A percentile compares a stretch with the other conserved stretches of the same genome.
These are phyloP conservation scores for Colletotrichum camelliae DNA, from an alignment of 2,329 filamentous ascomycete genomes.

Conservation along the genomic window DNA sequence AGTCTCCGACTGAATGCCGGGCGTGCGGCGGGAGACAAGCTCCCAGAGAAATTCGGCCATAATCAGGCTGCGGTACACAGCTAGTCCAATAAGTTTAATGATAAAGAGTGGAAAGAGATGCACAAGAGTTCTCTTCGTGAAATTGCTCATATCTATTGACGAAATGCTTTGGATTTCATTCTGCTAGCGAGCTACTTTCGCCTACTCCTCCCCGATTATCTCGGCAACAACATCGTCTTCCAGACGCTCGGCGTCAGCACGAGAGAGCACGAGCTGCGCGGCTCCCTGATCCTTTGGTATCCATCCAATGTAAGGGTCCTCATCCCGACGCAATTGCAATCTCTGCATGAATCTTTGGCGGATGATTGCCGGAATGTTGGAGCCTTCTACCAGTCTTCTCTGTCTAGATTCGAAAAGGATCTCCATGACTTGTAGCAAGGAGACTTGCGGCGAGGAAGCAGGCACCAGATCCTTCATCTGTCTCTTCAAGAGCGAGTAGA, in stretches of 20 bases:
- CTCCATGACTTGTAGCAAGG: background rate
- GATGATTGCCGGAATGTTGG: background rate
- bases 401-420: background rate
- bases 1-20: no score
- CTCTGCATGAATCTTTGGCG: background rate
- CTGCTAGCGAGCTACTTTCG: background rate
- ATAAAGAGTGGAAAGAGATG: no score
- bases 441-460: background rate
- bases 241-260: background rate
- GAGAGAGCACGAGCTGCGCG: background rate
- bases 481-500: background rate
- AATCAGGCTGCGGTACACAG: no score
- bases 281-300: background rate
- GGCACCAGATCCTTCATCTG: background rate
- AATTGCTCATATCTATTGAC: no score
- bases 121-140: no score
- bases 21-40: no score
- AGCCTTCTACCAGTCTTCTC: background rate
- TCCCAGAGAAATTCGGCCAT: no score
- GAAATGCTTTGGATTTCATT: background rate
- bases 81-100: no score
- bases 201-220: background rate
- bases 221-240: background rate
- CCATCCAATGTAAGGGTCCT: background rate
- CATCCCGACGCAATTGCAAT: background rate